Evolutionary conservation across 2,329 filamentous ascomycete genomes (phyloP), one percentile per base, ranked within the genome.

Genomic region (Verticillium alfalfae): DNA sequence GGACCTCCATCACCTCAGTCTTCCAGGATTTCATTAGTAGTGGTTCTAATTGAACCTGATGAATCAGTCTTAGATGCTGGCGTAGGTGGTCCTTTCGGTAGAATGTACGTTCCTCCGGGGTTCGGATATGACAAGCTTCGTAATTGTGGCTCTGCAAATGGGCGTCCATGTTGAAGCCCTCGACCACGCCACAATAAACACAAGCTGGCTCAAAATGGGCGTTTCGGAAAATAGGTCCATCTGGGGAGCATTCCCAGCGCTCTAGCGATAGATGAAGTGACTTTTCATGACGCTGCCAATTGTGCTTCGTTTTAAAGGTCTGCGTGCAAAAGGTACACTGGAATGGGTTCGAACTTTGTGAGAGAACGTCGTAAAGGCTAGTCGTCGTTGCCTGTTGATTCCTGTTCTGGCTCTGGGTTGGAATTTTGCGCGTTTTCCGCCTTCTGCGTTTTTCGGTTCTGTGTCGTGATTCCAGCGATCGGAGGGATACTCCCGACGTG

Each of bases 11-110:
- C 1, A 82, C 84, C 1, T 81, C 79, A 16, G 83, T 78, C 70
- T 84, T 86, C 86, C 86, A 89, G 10, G 74, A 74, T 60, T 86
- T 84, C 85, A 82, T 93, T 66, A 88, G 86, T 88, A 83, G 85
- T 60, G 75, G 78, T 70, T 75, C 75, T 67, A 79, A 87, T 76
- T 89, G 90, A 69, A 81, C 79, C 61, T 82, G 79, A 69, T 88
- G 86, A 2, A 88, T 85, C 34, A 88, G 77, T 62, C 84, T 82
- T 52, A 89, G 72, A 66, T 88, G 86, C 69, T 89, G 86, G 57
- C 86, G 83, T 16, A 89, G 75, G 65, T 89, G 86, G 64, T 89
- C 86, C 68, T 88, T 88, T 31, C 86, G 78, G 66, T 88, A 88
- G 66, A 88, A 89, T 0, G 86, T 88, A 41, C 86, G 81, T 66